A percentile compares a stretch with the other conserved stretches of the same genome.
Evolutionary conservation across 2,329 filamentous ascomycete genomes (phyloP).

Genomic region (Neoarthrinium moseri): DNA sequence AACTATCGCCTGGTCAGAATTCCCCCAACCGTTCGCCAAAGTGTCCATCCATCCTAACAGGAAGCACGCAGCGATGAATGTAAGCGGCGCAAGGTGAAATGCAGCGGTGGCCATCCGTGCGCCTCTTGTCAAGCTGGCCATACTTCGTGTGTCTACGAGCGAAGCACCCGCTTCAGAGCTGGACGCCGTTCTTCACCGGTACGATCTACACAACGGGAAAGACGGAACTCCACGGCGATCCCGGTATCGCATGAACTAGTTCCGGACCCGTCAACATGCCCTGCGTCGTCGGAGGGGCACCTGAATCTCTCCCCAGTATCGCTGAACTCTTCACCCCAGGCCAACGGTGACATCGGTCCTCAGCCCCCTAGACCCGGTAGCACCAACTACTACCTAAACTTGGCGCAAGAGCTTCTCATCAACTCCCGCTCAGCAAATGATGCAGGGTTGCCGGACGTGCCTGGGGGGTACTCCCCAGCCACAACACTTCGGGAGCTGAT

Average conservation of each 20-base stretch:
- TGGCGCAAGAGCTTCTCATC: constrained; percentile 1
- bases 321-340: neutral
- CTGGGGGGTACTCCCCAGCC: too few relatives aligned
- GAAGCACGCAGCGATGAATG: constrained; percentile 3
- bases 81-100: constrained; percentile 8
- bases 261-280: neutral
- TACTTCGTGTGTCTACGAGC: constrained; percentile 1
- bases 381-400: constrained; percentile 3
- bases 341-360: neutral
- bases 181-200: neutral
- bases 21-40: neutral
- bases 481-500: neutral
- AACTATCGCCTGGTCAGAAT: constrained; percentile 6
- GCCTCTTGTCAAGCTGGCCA: neutral
- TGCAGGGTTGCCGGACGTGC: neutral
- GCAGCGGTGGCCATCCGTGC: constrained; percentile 5
- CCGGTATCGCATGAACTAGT: neutral
- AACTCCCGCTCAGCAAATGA: neutral
- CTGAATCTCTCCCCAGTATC: too few relatives aligned
- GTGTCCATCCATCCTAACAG: neutral
- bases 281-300: neutral
- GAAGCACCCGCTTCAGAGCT: constrained; percentile 2
- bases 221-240: neutral
- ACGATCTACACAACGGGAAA: neutral
- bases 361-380: constrained; percentile 2